Evolutionary conservation across 176 grass and related monocot genomes (phyloP), one percentile per base, ranked within the genome.

Genomic region (Avena atlantica): DNA sequence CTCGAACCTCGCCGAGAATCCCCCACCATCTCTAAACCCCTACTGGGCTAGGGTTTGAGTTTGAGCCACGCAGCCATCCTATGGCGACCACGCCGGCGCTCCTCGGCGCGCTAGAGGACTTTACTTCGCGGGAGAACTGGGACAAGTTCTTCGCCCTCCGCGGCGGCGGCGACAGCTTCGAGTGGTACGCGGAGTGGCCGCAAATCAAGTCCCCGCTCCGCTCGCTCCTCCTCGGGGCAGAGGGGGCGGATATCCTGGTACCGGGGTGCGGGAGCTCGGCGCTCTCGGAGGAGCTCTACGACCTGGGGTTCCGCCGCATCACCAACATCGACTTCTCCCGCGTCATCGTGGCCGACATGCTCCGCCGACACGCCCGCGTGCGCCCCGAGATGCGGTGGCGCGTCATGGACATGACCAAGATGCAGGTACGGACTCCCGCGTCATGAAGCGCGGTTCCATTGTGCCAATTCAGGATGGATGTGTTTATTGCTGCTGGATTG

Each of bases 81-180:
- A 93, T 93, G 91, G 85, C 85, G 70, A 74, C 86, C 56, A 70
- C 70, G 68, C 6, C 85, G 85, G 23, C 70, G 81, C 51, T 98
- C 84, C 91, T 94, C 8, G 92, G 89, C 52, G 91, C 96, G 20
- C 87, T 98, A 4, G 85, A 71, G 15, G 96, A 98, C 84, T 98
- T 98, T 90, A 98, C 96, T 13, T 96, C 93, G 76, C 93, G 92
- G 87, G 93, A 98, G 82, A 98, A 98, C 76, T 96, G 96, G 96
- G 96, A 98, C 85, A 98, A 93, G 66, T 98, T 98, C 82, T 98
- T 98, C 82, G 88, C 88, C 50, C 82, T 98, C 50, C 88, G 96
- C 59, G 96, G 93, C 82, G 44, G 85, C 24, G 93, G 93, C 87
- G 96, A 96, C 88, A 92, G 65, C 70, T 98, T 98, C 84, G 93